Evolutionary conservation across 495 filamentous ascomycete genomes (phyloP), one percentile per base, ranked within the genome.

Genomic region (Chaetomium fimeti): DNA sequence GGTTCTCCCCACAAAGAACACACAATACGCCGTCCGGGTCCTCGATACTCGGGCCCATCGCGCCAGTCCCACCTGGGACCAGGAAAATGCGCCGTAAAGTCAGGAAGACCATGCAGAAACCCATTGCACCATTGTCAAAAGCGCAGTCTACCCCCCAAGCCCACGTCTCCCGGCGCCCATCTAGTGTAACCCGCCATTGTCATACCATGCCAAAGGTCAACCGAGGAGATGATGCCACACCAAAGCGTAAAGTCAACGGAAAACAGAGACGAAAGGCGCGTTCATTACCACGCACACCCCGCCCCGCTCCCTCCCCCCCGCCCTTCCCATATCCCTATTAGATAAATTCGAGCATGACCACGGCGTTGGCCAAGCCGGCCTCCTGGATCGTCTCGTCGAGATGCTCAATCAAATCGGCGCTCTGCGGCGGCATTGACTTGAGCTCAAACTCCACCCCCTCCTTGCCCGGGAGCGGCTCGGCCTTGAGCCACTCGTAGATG

Each of bases 401-500:
- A 42, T 79, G 72, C 6, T 90, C 88, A 53, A 97, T 90, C 61
- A 98, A 72, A 67, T 97, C 92, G 69, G 82, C 87, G 45, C 91
- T 90, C 80, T 91, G 83, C 20, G 83, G 83, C 22, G 83, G 84
- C 74, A 81, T 76, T 12, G 73, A 67, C 70, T 91, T 89, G 61
- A 98, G 83, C 69, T 97, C 94, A 76, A 98, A 97, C 53, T 84
- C 70, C 22, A 88, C 77, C 0, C 89, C 91, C 40, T 85, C 85
- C 74, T 93, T 93, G 56, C 88, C 92, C 59, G 88, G 86, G 59
- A 88, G 70, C 16, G 88, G 84, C 29, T 91, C 87, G 5, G 92
- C 89, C 77, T 98, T 98, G 47, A 98, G 84, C 91, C 93, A 98
- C 78, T 98, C 94, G 72, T 93, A 98, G 40, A 98, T 85, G 15